Conservation (phyloP, 192 early-diverging fungal genomes). For the Phycomyces nitens region DNA sequence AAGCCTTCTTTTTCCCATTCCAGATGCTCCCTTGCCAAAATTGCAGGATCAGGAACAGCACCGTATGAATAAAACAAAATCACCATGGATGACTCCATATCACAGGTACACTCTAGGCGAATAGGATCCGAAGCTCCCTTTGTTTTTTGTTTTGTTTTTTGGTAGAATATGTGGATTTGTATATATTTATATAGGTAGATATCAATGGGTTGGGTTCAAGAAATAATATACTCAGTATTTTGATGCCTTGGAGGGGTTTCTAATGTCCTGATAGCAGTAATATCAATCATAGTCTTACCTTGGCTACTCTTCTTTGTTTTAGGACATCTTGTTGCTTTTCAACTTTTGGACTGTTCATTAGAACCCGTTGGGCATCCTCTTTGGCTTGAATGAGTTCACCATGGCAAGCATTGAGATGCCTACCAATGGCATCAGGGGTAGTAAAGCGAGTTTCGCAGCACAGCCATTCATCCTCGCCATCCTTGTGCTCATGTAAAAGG, state of each 20-base stretch:
- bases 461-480: not conserved
- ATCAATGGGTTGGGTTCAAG: not conserved
- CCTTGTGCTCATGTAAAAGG: conserved; percentile 4
- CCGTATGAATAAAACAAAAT: conserved; percentile 52
- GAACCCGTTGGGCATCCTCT: not conserved
- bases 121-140: conserved; percentile 44
- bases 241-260: no score
- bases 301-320: conserved; percentile 15
- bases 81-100: conserved; percentile 31
- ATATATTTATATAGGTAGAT: not conserved
- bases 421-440: not conserved
- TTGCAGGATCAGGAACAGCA: conserved; percentile 30
- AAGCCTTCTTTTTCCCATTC: conserved; percentile 29
- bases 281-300: conserved; percentile 8
- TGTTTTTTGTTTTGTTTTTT: no score
- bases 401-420: conserved; percentile 7
- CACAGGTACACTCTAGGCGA: conserved; percentile 36
- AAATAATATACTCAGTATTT: not conserved
- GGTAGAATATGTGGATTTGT: not conserved
- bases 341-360: not conserved
- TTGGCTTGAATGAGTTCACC: not conserved
- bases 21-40: conserved; percentile 37
- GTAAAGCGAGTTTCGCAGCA: conserved; percentile 3
- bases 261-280: no score
- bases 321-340: not conserved